Base-by-base conservation (phyloP, 306 rosid species). In the Aeschynomene evenia region DNA sequence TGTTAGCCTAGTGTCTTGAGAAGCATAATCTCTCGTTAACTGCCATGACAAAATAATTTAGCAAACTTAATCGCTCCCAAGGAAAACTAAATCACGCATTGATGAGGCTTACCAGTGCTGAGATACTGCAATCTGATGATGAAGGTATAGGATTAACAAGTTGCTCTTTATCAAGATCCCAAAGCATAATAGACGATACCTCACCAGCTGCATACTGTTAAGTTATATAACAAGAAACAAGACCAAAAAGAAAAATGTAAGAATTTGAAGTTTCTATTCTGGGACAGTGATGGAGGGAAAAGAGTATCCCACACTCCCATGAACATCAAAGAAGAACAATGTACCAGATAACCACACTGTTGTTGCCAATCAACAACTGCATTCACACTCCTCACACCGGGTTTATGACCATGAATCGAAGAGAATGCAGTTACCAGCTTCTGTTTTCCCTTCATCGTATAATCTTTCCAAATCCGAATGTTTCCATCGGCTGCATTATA, bases 361-460 rank as follows among this genome's bases (percentile, higher is more conserved):
- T 95, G 99, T 69, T 95, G 99, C 99, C 99, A 95, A 82, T 95
- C 99, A 65, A 95, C 99, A 75, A 89, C 95, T 57, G 95, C 93
- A 63, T 95, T 90, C 84, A 81, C 73, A 80, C 86, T 77, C 78
- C 93, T 87, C 72, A 83, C 85, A 9, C 95, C 97, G 65, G 95
- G 97, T 74, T 87, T 91, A 79, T 91, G 92, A 65, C 91, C 95
- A 74, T 87, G 92, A 68, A 95, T 86, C 68, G 99, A 86, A 73
- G 97, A 84, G 83, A 95, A 89, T 26, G 99, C 99, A 70, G 99
- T 89, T 48, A 91, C 99, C 80, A 91, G 97, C 81, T 91, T 95
- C 79, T 87, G 97, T 72, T 80, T 84, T 48, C 87, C 92, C 83
- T 77, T 95, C 65, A 76, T 15, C 42, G 92, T 68, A 74, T 89